A percentile compares a stretch with the other conserved stretches of the same genome.
Conservation (phyloP, 768 basidiomycete species). For the Kwoniella bestiolae region DNA sequence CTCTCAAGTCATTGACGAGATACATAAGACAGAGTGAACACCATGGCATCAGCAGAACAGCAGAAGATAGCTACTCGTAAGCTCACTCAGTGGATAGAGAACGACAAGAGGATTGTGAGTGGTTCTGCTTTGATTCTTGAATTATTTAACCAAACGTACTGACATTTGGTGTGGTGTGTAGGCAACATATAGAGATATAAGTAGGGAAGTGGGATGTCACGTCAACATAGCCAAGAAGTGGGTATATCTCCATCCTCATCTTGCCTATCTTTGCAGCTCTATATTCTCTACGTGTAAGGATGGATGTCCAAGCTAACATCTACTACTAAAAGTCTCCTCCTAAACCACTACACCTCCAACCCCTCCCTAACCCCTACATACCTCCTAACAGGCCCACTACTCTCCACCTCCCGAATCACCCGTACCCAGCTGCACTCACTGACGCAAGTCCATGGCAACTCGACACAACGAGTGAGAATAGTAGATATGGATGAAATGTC, state of each 20-base stretch:
- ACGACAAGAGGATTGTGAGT: constrained; percentile 43
- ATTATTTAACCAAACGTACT: neutral
- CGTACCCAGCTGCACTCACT: constrained; percentile 26
- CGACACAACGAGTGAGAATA: constrained; percentile 33
- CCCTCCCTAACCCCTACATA: constrained; percentile 35
- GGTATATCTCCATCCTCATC: neutral
- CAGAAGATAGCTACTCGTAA: constrained; percentile 26
- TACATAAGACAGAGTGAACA: no score
- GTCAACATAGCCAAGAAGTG: constrained; percentile 53
- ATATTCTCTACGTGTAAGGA: no score
- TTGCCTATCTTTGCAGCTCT: neutral
- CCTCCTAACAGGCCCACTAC: constrained; percentile 43
- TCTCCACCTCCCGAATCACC: constrained; percentile 22
- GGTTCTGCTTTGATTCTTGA: neutral
- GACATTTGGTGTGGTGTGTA: constrained; percentile 3
- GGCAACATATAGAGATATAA: constrained; percentile 50
- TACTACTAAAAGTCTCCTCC: constrained; percentile 31
- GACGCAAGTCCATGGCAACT: neutral
- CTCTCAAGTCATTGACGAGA: neutral
- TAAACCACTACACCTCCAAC: constrained; percentile 21
- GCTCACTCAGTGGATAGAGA: constrained; percentile 46
- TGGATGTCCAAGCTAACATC: no score
- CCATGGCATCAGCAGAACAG: constrained; percentile 31
- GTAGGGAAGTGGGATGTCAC: constrained; percentile 48
- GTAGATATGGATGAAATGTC: constrained; percentile 50